phyloP scores from a whole-genome alignment of 164 flowering plant genomes.

The Liriodendron chinense region DNA sequence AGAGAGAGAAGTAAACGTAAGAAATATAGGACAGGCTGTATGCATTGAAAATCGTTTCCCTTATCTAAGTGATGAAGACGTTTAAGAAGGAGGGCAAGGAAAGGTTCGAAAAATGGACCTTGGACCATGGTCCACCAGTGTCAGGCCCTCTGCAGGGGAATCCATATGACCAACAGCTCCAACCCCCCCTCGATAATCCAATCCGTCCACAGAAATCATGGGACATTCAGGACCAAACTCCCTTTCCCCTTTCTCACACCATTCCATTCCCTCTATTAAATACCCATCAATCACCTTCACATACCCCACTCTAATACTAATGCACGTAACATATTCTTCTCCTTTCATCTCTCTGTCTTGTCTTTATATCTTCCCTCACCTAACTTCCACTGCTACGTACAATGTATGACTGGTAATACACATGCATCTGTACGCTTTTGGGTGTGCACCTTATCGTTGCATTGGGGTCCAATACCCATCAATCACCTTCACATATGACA shows the following conservation, averaged over 20 bases:
- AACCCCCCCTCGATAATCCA: conserved; percentile 7
- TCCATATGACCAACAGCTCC: conserved; percentile 35
- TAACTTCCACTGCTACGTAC: too few species aligned
- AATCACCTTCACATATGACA: too few species aligned
- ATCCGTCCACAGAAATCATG: conserved; percentile 13
- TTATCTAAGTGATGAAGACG: conserved; percentile 29
- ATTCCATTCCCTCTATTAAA: neutral
- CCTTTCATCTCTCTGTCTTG: too few species aligned
- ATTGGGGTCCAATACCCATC: too few species aligned
- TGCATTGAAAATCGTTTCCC: conserved; percentile 5
- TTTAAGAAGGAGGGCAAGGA: conserved; percentile 11
- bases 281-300: too few species aligned
- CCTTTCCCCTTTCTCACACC: neutral
- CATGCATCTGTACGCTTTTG: too few species aligned
- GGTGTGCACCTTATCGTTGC: too few species aligned
- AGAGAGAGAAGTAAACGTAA: neutral
- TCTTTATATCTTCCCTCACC: too few species aligned
- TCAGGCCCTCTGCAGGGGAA: conserved; percentile 15
- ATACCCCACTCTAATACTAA: too few species aligned
- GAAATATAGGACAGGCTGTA: neutral
- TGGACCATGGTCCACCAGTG: conserved; percentile 36
- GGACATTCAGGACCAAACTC: neutral
- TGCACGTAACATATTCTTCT: too few species aligned
- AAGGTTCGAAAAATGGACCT: neutral
- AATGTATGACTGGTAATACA: too few species aligned